Evolutionary conservation across 805 yeast genomes (phyloP).

Genomic region (Grigorovia yakushimaensis): DNA sequence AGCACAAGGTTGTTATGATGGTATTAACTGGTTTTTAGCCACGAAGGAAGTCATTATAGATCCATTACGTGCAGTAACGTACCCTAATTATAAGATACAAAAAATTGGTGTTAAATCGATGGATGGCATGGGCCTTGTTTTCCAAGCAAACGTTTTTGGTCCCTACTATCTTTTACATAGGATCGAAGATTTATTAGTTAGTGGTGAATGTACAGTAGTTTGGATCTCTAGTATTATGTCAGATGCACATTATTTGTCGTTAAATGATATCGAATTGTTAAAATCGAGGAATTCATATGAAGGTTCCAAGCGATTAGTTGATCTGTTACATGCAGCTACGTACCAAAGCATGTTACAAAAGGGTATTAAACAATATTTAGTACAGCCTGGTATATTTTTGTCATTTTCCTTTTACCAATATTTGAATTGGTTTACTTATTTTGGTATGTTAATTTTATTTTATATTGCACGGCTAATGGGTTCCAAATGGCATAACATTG

Average conservation of each 20-base stretch:
- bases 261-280: constrained; percentile 65
- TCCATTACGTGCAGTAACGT: constrained; percentile 79
- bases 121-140: constrained; percentile 80
- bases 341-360: constrained; percentile 39
- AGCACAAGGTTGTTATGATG: constrained; percentile 79
- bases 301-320: constrained; percentile 83
- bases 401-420: constrained; percentile 70
- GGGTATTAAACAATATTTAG: constrained; percentile 62
- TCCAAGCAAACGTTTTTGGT: constrained; percentile 94
- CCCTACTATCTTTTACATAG: constrained; percentile 79
- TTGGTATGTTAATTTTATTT: constrained; percentile 79
- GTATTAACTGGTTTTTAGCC: constrained; percentile 82
- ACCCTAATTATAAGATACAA: constrained; percentile 80
- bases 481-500: constrained; percentile 79
- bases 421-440: constrained; percentile 67
- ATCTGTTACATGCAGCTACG: constrained; percentile 68
- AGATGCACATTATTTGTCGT: constrained; percentile 59
- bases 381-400: constrained; percentile 91
- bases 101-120: constrained; percentile 60
- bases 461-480: constrained; percentile 76
- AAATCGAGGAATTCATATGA: constrained; percentile 66
- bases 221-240: constrained; percentile 88
- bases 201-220: constrained; percentile 53
- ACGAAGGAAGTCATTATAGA: constrained; percentile 50
- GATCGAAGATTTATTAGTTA: constrained; percentile 43